phyloP scores from a whole-genome alignment of 2,329 filamentous ascomycete genomes.

The Penicillium freii region DNA sequence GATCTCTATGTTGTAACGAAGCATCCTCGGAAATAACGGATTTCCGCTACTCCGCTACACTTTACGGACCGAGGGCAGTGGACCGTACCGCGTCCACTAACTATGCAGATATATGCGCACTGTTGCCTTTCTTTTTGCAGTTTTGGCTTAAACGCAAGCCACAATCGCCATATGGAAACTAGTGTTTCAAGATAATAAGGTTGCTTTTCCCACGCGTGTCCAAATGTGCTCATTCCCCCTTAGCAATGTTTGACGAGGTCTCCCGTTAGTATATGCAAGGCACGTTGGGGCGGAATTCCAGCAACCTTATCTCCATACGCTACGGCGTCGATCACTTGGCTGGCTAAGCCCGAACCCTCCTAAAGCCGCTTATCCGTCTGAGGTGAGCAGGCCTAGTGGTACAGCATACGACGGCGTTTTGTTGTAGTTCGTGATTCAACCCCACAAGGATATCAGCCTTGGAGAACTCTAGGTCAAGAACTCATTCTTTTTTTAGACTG shows the following conservation, averaged over 20 bases:
- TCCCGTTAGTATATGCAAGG: conserved; percentile 22
- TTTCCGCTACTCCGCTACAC: background rate
- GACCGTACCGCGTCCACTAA: conserved; percentile 10
- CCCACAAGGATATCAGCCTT: background rate
- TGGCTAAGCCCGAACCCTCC: background rate
- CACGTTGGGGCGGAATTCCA: conserved; percentile 18
- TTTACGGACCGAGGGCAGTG: conserved; percentile 9
- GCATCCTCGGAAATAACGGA: background rate
- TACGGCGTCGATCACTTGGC: conserved; percentile 14
- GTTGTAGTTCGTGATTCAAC: background rate
- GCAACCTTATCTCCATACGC: conserved; percentile 23
- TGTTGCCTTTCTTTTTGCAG: background rate
- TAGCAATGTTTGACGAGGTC: conserved; percentile 20
- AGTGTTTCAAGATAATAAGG: conserved; percentile 22
- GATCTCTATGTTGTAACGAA: background rate
- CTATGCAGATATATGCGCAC: conserved; percentile 9
- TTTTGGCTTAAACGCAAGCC: conserved; percentile 6
- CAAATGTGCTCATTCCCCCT: conserved; percentile 12
- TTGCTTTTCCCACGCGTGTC: conserved; percentile 19
- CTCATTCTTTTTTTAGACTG: background rate
- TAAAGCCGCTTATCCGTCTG: conserved; percentile 4
- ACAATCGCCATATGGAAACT: conserved; percentile 22
- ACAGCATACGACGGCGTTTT: background rate
- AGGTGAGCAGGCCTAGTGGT: conserved; percentile 1
- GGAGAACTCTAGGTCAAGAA: background rate